Evolutionary conservation across 768 basidiomycete genomes (phyloP).

Genomic region (Amanita inopinata): DNA sequence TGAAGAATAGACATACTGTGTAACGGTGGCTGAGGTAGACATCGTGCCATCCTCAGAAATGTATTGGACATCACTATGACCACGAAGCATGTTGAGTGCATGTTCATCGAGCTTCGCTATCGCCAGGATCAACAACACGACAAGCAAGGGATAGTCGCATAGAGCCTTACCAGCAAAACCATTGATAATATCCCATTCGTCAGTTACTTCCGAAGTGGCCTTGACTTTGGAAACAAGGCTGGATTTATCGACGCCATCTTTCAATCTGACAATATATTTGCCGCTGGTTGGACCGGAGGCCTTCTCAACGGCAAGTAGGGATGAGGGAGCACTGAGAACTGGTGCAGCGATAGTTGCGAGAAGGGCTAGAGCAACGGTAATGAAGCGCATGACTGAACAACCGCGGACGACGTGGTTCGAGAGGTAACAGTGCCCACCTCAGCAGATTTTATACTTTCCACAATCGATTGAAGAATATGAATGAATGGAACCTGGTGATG

Average conservation of each 20-base stretch:
- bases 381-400: background rate
- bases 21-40: constrained; percentile 11
- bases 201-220: background rate
- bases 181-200: background rate
- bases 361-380: background rate
- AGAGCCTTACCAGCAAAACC: background rate
- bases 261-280: background rate
- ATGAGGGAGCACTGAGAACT: background rate
- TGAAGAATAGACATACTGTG: constrained; percentile 12
- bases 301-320: background rate
- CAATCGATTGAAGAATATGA: too few relatives aligned
- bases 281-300: background rate
- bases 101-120: background rate
- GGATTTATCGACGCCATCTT: background rate
- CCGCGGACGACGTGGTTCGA: background rate
- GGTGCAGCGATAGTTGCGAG: background rate
- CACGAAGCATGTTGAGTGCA: background rate
- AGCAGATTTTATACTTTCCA: constrained; percentile 7
- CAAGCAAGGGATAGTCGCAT: too few relatives aligned
- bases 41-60: background rate
- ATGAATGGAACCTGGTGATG: too few relatives aligned
- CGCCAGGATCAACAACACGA: too few relatives aligned
- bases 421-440: background rate
- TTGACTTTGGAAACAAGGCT: background rate
- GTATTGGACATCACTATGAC: background rate